Evolutionary conservation across 2,329 filamentous ascomycete species (phyloP), one percentile per base, ranked within the genome.

Genomic region (Fusarium pininemorale): DNA sequence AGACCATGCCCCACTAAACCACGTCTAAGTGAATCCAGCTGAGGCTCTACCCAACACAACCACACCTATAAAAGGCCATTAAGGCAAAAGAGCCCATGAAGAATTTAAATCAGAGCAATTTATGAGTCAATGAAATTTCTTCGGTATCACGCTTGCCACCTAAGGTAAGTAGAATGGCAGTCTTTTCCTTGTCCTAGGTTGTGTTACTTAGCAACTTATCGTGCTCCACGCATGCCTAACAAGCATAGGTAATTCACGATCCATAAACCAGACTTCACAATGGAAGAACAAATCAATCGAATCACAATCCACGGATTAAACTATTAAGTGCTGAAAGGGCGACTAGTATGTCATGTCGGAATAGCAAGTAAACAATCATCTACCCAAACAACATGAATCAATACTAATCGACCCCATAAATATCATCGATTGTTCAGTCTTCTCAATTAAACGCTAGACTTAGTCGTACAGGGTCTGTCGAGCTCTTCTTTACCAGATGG

Each of bases 1-100:
- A 50, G 58, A 44, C 48, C 66, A 60, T 67, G 67, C 59, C 54
- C 64, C 63, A 59, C 50, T 55, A 39, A 61, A 51, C 42, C 41
- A 37, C 39, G 30, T 63, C 51, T 50, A 39, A 53, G 48, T 44
- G 20, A 57, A 62, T 30, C 16, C 24, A 39, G 26, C 37, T 55
- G 35, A 16, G 26, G 7, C 35, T 22, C 44, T 32, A 38, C 42
- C 5, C 35, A 57, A 39, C 12, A 47, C 41, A 32, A 14, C 28
- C n/a, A 55, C 32, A 24, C 24, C 24, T 4, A 20, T 48, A 20
- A 32, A 51, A 32, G 14, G 22, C 16, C 7, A 28, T 37, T 38
- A 26, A 54, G 18, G 50, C 35, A 54, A 26, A 22, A 38, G 14
- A 22, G 28, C n/a, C 15, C 16, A 16, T 38, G 18, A 26, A 38